Evolutionary conservation across 2,329 filamentous ascomycete genomes (phyloP).

Genomic region (Alternaria ethzedia): DNA sequence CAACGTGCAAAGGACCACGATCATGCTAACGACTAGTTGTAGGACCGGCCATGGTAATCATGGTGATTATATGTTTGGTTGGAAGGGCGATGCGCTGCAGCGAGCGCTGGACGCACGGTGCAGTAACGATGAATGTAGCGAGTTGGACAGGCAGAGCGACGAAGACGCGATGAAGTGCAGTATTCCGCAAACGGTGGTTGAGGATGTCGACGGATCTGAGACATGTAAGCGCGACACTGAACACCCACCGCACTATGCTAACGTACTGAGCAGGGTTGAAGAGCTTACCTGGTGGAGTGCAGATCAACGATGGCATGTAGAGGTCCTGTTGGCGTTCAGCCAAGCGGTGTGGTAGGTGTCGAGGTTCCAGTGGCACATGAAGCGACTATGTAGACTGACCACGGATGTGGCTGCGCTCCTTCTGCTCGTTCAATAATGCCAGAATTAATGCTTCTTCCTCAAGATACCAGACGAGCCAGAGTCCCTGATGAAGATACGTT

Average conservation of each 20-base stretch:
- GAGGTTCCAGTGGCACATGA: background rate
- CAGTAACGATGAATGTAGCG: conserved; percentile 35
- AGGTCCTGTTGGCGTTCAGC: background rate
- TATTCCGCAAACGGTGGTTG: conserved; percentile 34
- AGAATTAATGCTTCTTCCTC: background rate
- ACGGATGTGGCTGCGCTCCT: background rate
- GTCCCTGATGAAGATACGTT: background rate
- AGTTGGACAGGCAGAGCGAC: conserved; percentile 33
- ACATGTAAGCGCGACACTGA: background rate
- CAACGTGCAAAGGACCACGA: background rate
- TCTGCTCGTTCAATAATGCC: background rate
- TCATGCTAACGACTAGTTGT: conserved; percentile 2
- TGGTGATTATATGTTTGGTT: conserved; percentile 35
- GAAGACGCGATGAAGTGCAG: conserved; percentile 38
- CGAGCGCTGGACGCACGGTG: conserved; percentile 37
- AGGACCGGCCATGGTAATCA: conserved; percentile 38
- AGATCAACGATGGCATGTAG: conserved; percentile 24
- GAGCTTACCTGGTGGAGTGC: conserved; percentile 26
- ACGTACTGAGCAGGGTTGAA: conserved; percentile 19
- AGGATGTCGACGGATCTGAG: conserved; percentile 26
- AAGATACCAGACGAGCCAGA: background rate
- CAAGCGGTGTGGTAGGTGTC: background rate
- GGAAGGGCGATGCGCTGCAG: conserved; percentile 40
- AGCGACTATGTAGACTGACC: background rate
- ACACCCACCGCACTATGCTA: background rate